A percentile compares a stretch with the other conserved stretches of the same genome.
phyloP scores from a whole-genome alignment of 2,329 filamentous ascomycete genomes.

The Hansfordia pulvinata region DNA sequence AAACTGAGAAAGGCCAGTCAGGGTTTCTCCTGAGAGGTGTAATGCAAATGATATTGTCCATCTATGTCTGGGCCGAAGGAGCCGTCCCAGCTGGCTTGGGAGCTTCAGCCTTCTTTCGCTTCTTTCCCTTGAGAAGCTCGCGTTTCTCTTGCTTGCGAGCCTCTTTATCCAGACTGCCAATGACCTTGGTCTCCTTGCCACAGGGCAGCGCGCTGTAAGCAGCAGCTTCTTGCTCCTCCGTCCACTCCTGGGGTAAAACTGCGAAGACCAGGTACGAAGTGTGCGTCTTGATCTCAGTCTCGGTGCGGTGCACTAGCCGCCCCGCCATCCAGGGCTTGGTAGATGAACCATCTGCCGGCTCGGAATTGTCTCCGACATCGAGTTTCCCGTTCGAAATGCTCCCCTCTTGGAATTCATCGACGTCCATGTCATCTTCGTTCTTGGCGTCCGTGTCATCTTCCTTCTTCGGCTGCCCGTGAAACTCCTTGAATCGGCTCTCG shows the following conservation, averaged over 20 bases:
- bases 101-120: constrained; percentile 22
- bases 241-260: constrained; percentile 76
- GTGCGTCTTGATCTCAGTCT: constrained; percentile 86
- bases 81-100: too few species aligned
- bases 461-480: constrained; percentile 30
- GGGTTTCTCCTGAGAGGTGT: too few species aligned
- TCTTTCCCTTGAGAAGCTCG: constrained; percentile 32
- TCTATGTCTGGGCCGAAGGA: too few species aligned
- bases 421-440: constrained; percentile 17
- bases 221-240: constrained; percentile 61
- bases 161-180: constrained; percentile 38
- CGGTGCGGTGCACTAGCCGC: constrained; percentile 63
- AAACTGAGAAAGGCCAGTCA: too few species aligned
- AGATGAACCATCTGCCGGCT: constrained; percentile 7
- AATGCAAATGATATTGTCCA: too few species aligned
- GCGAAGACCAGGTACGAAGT: constrained; percentile 97
- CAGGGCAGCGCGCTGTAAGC: constrained; percentile 52
- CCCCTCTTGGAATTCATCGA: constrained; percentile 16
- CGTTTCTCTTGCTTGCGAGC: constrained; percentile 42
- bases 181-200: constrained; percentile 34
- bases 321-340: constrained; percentile 61
- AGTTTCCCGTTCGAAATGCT: constrained; percentile 10
- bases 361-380: constrained; percentile 10
- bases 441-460: constrained; percentile 28
- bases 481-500: constrained; percentile 54